These are phyloP conservation scores for Xylaria arbuscula DNA, from an alignment of 2,329 filamentous ascomycete genomes.

Conservation along the genomic window DNA sequence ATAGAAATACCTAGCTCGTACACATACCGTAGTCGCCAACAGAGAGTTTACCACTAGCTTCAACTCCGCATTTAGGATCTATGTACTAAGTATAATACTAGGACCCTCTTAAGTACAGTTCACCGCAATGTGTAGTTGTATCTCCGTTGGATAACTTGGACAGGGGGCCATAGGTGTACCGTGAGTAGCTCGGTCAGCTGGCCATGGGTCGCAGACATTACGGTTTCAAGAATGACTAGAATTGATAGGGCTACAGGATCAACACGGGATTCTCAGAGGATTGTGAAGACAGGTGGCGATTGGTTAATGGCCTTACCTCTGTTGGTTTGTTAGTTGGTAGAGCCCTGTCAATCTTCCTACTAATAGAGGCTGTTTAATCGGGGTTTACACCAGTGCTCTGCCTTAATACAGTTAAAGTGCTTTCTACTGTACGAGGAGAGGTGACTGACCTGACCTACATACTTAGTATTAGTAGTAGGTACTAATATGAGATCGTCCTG, in stretches of 20 bases:
- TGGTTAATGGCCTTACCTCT: background rate
- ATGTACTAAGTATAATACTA: background rate
- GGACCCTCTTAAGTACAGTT: background rate
- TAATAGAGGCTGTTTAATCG: background rate
- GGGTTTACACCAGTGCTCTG: background rate
- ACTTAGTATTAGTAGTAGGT: background rate
- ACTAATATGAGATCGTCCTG: background rate
- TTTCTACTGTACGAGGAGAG: background rate
- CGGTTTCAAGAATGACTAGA: constrained; percentile 14
- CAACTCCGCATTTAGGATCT: constrained; percentile 24
- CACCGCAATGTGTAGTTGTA: background rate
- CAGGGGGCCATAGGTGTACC: constrained; percentile 9
- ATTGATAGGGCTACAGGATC: constrained; percentile 6
- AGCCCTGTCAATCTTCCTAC: background rate
- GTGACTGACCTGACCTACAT: too few species aligned
- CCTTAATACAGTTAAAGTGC: background rate
- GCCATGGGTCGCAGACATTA: constrained; percentile 18
- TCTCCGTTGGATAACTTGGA: constrained; percentile 9
- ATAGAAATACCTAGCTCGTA: background rate
- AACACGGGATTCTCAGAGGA: background rate
- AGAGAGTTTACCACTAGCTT: constrained; percentile 5
- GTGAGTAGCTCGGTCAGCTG: constrained; percentile 19
- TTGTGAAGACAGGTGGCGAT: background rate
- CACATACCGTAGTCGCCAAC: constrained; percentile 7
- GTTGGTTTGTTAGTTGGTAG: constrained; percentile 6